Evolutionary conservation across 345 rosid genomes (phyloP).

Genomic region (Melaleuca alternifolia): DNA sequence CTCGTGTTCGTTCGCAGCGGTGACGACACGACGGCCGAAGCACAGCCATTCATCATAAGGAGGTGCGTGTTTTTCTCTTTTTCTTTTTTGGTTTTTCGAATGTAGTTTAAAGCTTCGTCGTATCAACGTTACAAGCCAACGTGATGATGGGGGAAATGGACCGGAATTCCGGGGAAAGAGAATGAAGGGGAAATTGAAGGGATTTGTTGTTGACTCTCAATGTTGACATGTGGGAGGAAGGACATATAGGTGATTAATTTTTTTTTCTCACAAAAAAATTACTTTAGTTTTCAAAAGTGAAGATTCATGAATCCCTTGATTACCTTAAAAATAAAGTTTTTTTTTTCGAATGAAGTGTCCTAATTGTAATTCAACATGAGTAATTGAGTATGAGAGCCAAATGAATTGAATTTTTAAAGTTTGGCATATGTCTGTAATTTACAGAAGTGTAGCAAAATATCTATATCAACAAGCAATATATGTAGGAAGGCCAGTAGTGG

Average conservation of each 20-base stretch:
- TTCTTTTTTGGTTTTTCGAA: too few relatives aligned
- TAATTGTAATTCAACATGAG: background rate
- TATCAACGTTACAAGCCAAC: background rate
- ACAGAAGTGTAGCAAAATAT: too few relatives aligned
- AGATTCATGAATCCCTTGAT: background rate
- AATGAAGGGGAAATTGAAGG: background rate
- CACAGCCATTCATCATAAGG: background rate
- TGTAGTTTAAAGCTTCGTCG: background rate
- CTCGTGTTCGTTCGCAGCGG: background rate
- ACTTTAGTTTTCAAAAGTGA: background rate
- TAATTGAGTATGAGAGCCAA: background rate
- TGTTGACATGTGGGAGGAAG: background rate
- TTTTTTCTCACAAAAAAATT: too few relatives aligned
- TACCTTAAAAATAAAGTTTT: background rate
- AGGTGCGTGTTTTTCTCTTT: too few relatives aligned
- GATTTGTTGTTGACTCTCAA: background rate
- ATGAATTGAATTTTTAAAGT: background rate
- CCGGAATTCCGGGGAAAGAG: background rate
- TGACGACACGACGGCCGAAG: background rate
- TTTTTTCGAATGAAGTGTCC: background rate
- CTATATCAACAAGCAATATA: background rate
- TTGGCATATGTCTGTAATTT: background rate
- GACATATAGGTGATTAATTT: background rate
- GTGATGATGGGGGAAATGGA: background rate
- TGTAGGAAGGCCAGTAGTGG: fast-evolving